Conservation (phyloP, 2,329 filamentous ascomycete genomes). For the Penicillium sp. region DNA sequence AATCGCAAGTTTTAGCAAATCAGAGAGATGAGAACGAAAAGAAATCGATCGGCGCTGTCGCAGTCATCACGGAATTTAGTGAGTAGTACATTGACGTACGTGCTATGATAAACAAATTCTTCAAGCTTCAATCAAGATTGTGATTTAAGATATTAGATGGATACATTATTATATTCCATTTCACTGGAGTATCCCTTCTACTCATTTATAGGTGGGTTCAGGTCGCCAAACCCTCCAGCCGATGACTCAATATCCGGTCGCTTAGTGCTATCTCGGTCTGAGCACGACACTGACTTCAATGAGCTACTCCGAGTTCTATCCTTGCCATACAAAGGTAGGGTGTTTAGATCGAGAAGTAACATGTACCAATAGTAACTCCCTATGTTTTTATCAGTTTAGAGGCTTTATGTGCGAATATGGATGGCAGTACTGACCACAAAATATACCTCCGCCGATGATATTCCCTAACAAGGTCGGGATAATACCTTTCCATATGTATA, state of each 20-base stretch:
- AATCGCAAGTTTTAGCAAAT: not conserved
- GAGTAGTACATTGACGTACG: not conserved
- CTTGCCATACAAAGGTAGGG: constrained; percentile 17
- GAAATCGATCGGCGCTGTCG: too few species aligned
- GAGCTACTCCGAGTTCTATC: constrained; percentile 2
- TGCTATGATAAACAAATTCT: too few species aligned
- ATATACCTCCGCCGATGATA: constrained; percentile 54
- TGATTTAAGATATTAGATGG: too few species aligned
- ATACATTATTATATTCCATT: not conserved
- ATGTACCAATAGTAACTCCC: constrained; percentile 52
- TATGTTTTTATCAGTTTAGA: not conserved
- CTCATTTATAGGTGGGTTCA: not conserved
- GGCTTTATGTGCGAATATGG: too few species aligned
- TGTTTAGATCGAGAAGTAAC: constrained; percentile 36
- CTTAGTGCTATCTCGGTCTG: not conserved
- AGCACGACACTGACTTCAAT: not conserved
- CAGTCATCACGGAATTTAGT: too few species aligned
- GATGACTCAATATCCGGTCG: not conserved
- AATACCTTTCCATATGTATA: constrained; percentile 60
- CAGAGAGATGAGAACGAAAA: not conserved
- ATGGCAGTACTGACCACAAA: constrained; percentile 44
- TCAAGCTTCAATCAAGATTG: too few species aligned
- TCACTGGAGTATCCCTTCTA: not conserved
- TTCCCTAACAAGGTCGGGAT: constrained; percentile 57
- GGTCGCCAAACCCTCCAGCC: not conserved